Evolutionary conservation across 2,329 filamentous ascomycete species (phyloP), one percentile per base, ranked within the genome.

Genomic region (Trichoderma lentiforme): DNA sequence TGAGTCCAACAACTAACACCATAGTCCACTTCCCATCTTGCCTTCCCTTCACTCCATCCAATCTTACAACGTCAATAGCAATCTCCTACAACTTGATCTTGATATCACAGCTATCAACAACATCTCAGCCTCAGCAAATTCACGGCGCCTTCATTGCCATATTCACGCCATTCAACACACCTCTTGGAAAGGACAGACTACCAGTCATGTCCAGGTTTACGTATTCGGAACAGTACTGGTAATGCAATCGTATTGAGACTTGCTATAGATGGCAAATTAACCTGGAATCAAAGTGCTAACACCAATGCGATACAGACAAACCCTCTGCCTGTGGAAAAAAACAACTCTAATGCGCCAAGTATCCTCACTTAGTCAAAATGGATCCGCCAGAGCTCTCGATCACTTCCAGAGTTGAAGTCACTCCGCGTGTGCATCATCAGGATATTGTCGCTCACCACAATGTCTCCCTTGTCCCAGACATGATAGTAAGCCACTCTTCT

Each of bases 391-490:
- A 87, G 75, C 74, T 87, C 85, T 24, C 84, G 76, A 63, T 84
- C 81, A 28, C 80, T 79, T 0, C 83, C 83, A 0, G 83, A 79
- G 2, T 76, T 79, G 60, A 86, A 86, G 53, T 83, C 82, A 62
- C 82, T 86, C 62, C 84, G 77, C 0, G 85, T 87, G 67, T 88
- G 85, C 83, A 88, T 82, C 73, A 82, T 83, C 69, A 84, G 71
- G 4, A 83, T 76, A 63, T 88, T 89, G 73, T 89, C 87, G 72
- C 80, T 88, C 6, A 89, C 77, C 1, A 89, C 73, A 47, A 89
- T 60, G 74, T 89, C 87, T 0, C 87, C 87, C 78, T 86, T 83
- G 67, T 88, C 83, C 86, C 87, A 89, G 6, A 81, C 77, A 70
- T 87, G 85, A 69, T 85, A 84, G 47, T 86, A 81, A 8, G 83